Evolutionary conservation across 208 protist genomes (phyloP), one percentile per base, ranked within the genome.

Genomic region (Leishmania turanica): DNA sequence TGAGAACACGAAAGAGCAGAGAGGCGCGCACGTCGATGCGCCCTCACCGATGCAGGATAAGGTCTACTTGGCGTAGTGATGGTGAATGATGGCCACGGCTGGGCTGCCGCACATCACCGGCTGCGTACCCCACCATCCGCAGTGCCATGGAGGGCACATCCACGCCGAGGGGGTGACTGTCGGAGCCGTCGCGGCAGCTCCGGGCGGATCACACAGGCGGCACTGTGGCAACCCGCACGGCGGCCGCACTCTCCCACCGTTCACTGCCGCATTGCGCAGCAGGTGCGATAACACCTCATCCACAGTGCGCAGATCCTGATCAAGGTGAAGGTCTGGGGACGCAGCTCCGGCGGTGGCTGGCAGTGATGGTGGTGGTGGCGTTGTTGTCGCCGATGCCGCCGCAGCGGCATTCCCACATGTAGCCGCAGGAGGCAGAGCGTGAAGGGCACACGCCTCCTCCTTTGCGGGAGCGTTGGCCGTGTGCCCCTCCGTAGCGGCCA

Each of bases 1-100:
- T 54, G 17, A 9, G 6, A 19, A 54, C 3, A 2, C 17, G 0
- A 19, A 54, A 13, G 51, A 54, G 19, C 51, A 13, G 51, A 54
- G 4, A 15, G 11, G 15, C 17, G 15, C 51, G 56, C 56, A 31
- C 56, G 24, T n/a, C 27, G 24, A 62, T 13, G 56, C 8, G 5
- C 56, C 27, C 24, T 13, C 51, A 54, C 51, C 1, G 9, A 42
- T 47, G 42, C 15, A 40, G 15, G 31, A 15, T 13, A 5, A 13
- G 13, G 27, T 47, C 31, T 54, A 79, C 21, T 65, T 73, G 73
- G 86, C 87, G 80, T 92, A 92, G 77, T 92, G 89, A 65, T 90
- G 82, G 72, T 92, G 89, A 64, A 90, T 84, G 65, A 92, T 90
- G 42, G 87, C 78, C 0, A 90, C 81, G 11, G 89, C 86, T 11